Base-by-base conservation (phyloP, 148 eudicot genomes). In the Simmondsia chinensis region DNA sequence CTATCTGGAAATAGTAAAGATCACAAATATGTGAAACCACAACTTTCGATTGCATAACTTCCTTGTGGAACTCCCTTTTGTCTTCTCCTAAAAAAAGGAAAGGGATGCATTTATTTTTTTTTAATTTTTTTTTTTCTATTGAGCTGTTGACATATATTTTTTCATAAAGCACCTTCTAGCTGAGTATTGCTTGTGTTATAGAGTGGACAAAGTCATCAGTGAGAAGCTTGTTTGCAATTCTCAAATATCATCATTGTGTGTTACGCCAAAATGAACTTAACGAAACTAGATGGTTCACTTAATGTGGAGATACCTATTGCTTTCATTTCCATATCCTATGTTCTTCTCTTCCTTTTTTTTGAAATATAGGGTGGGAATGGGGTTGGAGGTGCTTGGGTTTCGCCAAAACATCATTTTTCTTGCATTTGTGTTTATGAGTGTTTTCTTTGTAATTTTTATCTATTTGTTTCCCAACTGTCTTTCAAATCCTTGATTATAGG, bases 401-500 rank as follows among this genome's bases (percentile, higher is more conserved):
- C n/a, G 29, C 31, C 5, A 5, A 5, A 2, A 7, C 21, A 22
- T 15, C 27, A 3, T 28, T n/a, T n/a, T 42, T 21, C 2, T 12
- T 9, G 2, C 30, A 6, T 4, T 41, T 19, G 25, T 13, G 42
- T 7, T 31, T 23, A n/a, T n/a, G n/a, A n/a, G n/a, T n/a, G n/a
- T n/a, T n/a, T n/a, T n/a, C n/a, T n/a, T 9, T 20, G 15, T 32
- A n/a, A 25, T 24, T 44, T 28, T 17, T 15, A 7, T 34, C 13
- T 16, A 9, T 17, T 15, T 13, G 16, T 20, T 30, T 24, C 20
- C 22, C 18, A 38, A 9, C 13, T 13, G 38, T 20, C 27, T 15
- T 53, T n/a, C 9, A 39, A 18, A 12, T 19, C 2, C 21, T 47
- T 35, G 33, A 63, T 3, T 24, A 1, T 50, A 93, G 99, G 73